These are phyloP conservation scores for Nitzschia putrida DNA, from an alignment of 108 stramenopile species.

Conservation along the genomic window DNA sequence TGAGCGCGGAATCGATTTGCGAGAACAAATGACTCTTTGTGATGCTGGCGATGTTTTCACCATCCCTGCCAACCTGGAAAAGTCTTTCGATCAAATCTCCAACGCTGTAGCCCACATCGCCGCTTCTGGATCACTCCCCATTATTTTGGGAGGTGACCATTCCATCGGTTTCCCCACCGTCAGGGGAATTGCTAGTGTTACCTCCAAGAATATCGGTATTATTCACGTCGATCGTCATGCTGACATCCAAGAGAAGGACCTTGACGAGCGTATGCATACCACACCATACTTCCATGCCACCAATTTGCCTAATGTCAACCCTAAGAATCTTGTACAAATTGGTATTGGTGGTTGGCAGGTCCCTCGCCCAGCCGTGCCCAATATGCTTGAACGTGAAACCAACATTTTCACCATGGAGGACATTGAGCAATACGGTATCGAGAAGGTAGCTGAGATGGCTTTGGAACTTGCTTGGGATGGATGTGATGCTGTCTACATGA, in stretches of 20 bases:
- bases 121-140: conserved; percentile 69
- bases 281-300: conserved; percentile 89
- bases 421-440: conserved; percentile 75
- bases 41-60: conserved; percentile 73
- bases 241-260: conserved; percentile 85
- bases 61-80: conserved; percentile 86
- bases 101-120: conserved; percentile 82
- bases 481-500: conserved; percentile 87
- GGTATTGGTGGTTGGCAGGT: conserved; percentile 91
- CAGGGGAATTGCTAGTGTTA: conserved; percentile 72
- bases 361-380: conserved; percentile 71
- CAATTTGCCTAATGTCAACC: conserved; percentile 78
- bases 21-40: conserved; percentile 79
- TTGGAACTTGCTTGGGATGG: conserved; percentile 85
- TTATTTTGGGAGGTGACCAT: conserved; percentile 85
- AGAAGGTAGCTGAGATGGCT: conserved; percentile 87
- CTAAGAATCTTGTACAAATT: conserved; percentile 84
- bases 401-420: conserved; percentile 91
- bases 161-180: conserved; percentile 84
- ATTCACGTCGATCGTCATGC: conserved; percentile 89
- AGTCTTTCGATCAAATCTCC: conserved; percentile 82
- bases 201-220: conserved; percentile 82
- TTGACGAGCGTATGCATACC: conserved; percentile 86
- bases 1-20: conserved; percentile 80
- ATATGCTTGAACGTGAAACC: conserved; percentile 81